Evolutionary conservation across 148 eudicot species (phyloP), one percentile per base, ranked within the genome.

Genomic region (Chenopodium album): DNA sequence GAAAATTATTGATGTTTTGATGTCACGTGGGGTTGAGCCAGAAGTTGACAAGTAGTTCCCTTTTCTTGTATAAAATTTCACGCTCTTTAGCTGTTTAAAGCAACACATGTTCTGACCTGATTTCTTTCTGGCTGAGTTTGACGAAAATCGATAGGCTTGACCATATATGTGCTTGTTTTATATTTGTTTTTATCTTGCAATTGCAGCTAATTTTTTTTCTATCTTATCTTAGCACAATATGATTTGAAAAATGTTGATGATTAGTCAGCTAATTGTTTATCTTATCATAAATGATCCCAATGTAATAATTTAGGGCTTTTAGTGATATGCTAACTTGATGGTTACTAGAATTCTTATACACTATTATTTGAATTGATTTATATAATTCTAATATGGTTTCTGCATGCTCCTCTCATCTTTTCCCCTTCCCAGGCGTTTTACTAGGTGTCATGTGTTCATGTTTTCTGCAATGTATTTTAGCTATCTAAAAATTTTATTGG

Each of bases 1-100:
- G 89, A 96, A 96, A 90, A 92, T 96, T 67, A 94, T 96, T 85
- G 99, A 96, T 80, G 95, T 94, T 83, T 78, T 94, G 76, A 92
- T 94, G 97, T 91, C 97, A 79, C 92, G 93, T 73, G 99, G 99
- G 82, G 97, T 91, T 81, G 99, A 94, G 85, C 99, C 99, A 2
- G 98, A 96, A 96, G 99, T 96, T 64, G 99, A 96, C 91, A 96
- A 92, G 99, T 96, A 91, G 82, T 79, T 84, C 47, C 63, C 82
- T 68, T 26, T 68, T 19, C 52, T n/a, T 29, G 9, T 22, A 19
- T 56, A 56, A 14, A 52, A 41, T 41, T 41, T 5, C 14, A 11
- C 12, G 54, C 48, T 65, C 59, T 31, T 28, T 70, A 22, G n/a
- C 52, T 4, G 4, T 13, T 68, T 71, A 63, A 14, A n/a, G 28